These are phyloP conservation scores for Camptophora hylomeconis DNA, from an alignment of 2,329 filamentous ascomycete species.

Conservation along the genomic window DNA sequence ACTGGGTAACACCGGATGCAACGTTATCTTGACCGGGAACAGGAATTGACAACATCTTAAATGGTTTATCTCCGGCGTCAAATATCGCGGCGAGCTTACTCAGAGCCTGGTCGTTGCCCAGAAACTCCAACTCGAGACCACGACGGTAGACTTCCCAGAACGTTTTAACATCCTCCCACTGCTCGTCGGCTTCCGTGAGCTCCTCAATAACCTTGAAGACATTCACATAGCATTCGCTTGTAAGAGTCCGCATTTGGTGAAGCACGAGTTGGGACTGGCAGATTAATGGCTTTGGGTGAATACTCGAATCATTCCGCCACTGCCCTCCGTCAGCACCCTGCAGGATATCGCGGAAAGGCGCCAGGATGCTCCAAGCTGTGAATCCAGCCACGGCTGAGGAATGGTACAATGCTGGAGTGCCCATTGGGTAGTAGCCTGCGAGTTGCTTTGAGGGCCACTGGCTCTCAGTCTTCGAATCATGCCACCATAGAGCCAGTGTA, in stretches of 20 bases:
- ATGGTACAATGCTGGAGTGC: constrained; percentile 31
- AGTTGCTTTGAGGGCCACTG: constrained; percentile 43
- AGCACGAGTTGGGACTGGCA: constrained; percentile 39
- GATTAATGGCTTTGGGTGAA: constrained; percentile 38
- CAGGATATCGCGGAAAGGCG: constrained; percentile 45
- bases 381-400: constrained; percentile 40
- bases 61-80: constrained; percentile 23
- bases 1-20: constrained; percentile 21
- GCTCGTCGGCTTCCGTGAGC: constrained; percentile 28
- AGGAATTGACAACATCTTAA: constrained; percentile 20
- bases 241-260: constrained; percentile 35
- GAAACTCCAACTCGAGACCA: constrained; percentile 39
- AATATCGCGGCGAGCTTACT: constrained; percentile 32
- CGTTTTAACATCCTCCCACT: constrained; percentile 40
- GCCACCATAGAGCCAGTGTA: constrained; percentile 49
- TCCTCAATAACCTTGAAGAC: constrained; percentile 29
- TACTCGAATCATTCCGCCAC: constrained; percentile 31
- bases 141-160: constrained; percentile 42
- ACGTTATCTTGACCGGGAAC: constrained; percentile 26
- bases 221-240: constrained; percentile 27
- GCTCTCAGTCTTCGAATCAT: constrained; percentile 38
- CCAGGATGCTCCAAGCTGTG: constrained; percentile 45
- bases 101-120: constrained; percentile 28
- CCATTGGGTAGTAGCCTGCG: constrained; percentile 43
- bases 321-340: constrained; percentile 36